phyloP scores from a whole-genome alignment of 495 filamentous ascomycete genomes.

The Massariosphaeria phaeospora region DNA sequence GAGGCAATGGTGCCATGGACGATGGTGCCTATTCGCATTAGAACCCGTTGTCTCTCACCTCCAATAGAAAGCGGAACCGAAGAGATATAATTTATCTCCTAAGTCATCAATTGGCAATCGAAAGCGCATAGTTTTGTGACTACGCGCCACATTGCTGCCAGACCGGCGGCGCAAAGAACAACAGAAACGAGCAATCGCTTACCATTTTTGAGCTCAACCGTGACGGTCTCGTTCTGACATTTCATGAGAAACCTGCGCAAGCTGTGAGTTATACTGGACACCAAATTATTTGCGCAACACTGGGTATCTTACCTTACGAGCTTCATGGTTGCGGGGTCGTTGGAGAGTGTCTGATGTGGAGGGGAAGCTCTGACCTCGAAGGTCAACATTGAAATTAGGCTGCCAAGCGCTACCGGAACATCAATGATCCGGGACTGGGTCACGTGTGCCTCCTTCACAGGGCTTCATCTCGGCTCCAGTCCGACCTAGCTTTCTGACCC shows the following conservation, averaged over 20 bases:
- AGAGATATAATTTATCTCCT: no score
- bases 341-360: neutral
- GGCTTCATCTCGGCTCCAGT: no score
- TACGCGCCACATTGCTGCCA: neutral
- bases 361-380: neutral
- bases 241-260: slow-evolving; percentile 91
- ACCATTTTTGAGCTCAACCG: slow-evolving; percentile 98
- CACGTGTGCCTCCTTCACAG: no score
- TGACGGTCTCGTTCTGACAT: slow-evolving; percentile 94
- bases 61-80: neutral
- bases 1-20: slow-evolving; percentile 92
- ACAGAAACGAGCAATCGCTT: slow-evolving; percentile 23
- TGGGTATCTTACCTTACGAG: slow-evolving; percentile 73
- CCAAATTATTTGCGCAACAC: neutral
- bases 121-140: neutral
- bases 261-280: slow-evolving; percentile 11
- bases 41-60: no score
- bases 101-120: neutral
- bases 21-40: slow-evolving; percentile 64
- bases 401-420: no score
- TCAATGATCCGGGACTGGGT: no score
- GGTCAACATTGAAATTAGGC: no score
- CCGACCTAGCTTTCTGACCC: no score
- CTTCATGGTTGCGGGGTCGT: slow-evolving; percentile 67
- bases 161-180: neutral